phyloP scores from a whole-genome alignment of 495 filamentous ascomycete genomes.

The Xylaria palmicola region DNA sequence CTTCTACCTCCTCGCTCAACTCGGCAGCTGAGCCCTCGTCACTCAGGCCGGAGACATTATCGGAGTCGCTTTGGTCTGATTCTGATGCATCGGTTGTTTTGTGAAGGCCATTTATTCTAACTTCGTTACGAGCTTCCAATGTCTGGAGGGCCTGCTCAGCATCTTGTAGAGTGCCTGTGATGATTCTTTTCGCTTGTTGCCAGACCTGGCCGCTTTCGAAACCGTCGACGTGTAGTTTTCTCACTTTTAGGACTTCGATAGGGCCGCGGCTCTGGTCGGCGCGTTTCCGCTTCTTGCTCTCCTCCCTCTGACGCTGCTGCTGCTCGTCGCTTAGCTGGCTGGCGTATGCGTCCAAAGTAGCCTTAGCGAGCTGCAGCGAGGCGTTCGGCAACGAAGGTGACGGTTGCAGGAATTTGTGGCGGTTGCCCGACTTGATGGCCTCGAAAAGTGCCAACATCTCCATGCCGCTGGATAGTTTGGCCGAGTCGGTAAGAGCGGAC shows the following conservation, averaged over 20 bases:
- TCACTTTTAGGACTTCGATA: conserved; percentile 59
- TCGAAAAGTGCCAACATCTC: conserved; percentile 48
- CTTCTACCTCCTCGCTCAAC: conserved; percentile 26
- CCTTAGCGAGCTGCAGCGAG: conserved; percentile 69
- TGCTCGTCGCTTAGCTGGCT: conserved; percentile 65
- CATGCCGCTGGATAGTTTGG: conserved; percentile 31
- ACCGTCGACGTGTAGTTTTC: conserved; percentile 79
- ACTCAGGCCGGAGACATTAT: conserved; percentile 35
- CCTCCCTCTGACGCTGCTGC: conserved; percentile 53
- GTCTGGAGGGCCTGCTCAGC: conserved; percentile 49
- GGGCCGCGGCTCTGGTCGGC: conserved; percentile 36
- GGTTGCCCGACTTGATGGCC: conserved; percentile 43
- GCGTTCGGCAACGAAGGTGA: conserved; percentile 58
- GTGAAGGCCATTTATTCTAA: conserved; percentile 23
- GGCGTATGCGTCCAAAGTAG: conserved; percentile 74
- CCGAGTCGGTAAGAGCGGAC: conserved; percentile 27
- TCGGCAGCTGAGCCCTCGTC: conserved; percentile 20
- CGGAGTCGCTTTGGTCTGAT: conserved; percentile 49
- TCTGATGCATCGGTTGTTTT: conserved; percentile 32
- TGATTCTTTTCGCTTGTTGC: conserved; percentile 85
- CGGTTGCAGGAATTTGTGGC: conserved; percentile 71
- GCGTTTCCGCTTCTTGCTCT: conserved; percentile 66
- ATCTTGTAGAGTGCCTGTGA: conserved; percentile 49
- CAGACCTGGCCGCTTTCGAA: conserved; percentile 89
- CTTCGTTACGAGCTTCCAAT: conserved; percentile 39